Percentiles rank a stretch among this genome's conserved stretches.
Evolutionary conservation across 805 yeast species (phyloP).

Genomic region (Starmerella roubikii): DNA sequence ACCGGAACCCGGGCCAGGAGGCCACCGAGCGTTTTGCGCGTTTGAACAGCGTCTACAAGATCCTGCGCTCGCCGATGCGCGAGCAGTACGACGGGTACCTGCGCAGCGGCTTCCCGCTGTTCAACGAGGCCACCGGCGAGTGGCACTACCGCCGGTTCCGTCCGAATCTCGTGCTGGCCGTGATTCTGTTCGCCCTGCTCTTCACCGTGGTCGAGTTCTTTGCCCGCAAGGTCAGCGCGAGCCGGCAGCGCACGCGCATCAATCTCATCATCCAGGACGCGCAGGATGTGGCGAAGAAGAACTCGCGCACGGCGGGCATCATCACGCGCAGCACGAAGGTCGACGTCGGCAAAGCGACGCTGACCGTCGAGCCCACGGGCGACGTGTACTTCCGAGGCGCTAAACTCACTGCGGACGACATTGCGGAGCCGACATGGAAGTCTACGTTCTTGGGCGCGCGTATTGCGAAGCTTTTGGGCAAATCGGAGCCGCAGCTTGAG

Average conservation of each 20-base stretch:
- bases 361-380: slow-evolving; percentile 27
- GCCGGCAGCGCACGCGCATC: slow-evolving; percentile 46
- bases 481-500: not conserved
- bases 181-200: slow-evolving; percentile 38
- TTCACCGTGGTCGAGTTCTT: slow-evolving; percentile 46
- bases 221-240: slow-evolving; percentile 39
- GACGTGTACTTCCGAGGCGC: slow-evolving; percentile 23
- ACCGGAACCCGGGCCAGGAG: slow-evolving; percentile 40
- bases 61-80: slow-evolving; percentile 45
- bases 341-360: slow-evolving; percentile 21
- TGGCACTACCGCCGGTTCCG: slow-evolving; percentile 50
- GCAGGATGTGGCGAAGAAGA: slow-evolving; percentile 22
- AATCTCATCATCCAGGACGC: slow-evolving; percentile 24
- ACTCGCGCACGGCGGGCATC: slow-evolving; percentile 18
- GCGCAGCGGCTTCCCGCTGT: slow-evolving; percentile 72
- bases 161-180: slow-evolving; percentile 46
- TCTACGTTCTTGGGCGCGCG: slow-evolving; percentile 24
- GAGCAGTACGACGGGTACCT: slow-evolving; percentile 76
- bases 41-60: slow-evolving; percentile 60
- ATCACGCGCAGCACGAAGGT: slow-evolving; percentile 22
- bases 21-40: slow-evolving; percentile 66
- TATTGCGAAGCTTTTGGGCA: slow-evolving; percentile 6
- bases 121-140: slow-evolving; percentile 44
- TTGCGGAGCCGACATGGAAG: slow-evolving; percentile 25
- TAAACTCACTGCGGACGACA: slow-evolving; percentile 22